These are phyloP conservation scores for Pyrenophora graminea DNA, from an alignment of 2,329 filamentous ascomycete genomes.

Conservation along the genomic window DNA sequence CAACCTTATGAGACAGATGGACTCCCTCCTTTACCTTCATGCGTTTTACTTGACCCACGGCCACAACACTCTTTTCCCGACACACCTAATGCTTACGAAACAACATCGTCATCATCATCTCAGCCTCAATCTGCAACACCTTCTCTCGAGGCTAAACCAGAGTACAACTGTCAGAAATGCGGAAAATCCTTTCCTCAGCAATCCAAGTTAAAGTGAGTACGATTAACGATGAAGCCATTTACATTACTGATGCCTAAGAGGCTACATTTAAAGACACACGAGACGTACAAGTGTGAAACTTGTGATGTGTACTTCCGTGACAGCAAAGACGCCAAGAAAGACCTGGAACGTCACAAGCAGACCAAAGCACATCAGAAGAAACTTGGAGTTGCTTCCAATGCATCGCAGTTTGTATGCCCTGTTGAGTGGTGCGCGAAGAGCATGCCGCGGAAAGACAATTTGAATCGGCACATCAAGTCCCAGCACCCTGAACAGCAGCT, in stretches of 20 bases:
- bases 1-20: constrained; percentile 5
- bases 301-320: neutral
- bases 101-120: neutral
- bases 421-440: constrained; percentile 4
- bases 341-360: neutral
- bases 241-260: neutral
- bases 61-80: constrained; percentile 9
- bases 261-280: constrained; percentile 3
- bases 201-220: constrained; percentile 1
- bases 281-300: constrained; percentile 1
- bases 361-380: neutral
- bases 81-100: neutral
- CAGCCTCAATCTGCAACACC: neutral
- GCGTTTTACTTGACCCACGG: constrained; percentile 4
- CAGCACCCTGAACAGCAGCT: constrained; percentile 3
- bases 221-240: neutral
- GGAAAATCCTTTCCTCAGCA: neutral
- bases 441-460: constrained; percentile 46
- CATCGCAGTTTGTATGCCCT: neutral
- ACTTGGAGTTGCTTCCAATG: neutral
- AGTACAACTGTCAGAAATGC: neutral
- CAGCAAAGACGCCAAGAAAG: constrained; percentile 7
- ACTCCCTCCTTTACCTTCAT: constrained; percentile 8
- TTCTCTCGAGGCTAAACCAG: neutral
- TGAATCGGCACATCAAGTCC: constrained; percentile 13